Percentiles rank a stretch among this genome's conserved stretches.
Evolutionary conservation across 208 protist genomes (phyloP).

Genomic region (Leishmania major): DNA sequence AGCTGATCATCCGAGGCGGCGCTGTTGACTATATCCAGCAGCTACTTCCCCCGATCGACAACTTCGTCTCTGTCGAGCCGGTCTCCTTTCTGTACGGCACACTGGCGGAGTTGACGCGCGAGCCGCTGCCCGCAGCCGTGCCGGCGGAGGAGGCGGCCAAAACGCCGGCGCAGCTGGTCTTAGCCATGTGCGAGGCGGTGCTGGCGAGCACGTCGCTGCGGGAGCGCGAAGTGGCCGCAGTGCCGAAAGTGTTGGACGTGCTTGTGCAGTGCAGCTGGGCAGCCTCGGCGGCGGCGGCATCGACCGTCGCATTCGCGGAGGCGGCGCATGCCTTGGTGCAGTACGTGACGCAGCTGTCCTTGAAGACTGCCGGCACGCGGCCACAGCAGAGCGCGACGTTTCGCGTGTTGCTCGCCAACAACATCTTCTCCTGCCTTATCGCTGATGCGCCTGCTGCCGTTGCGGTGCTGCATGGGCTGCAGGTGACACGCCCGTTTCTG

Average conservation of each 20-base stretch:
- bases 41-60: constrained; percentile 91
- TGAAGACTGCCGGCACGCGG: constrained; percentile 36
- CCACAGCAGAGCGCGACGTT: constrained; percentile 49
- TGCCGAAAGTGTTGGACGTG: constrained; percentile 72
- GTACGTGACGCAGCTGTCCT: constrained; percentile 41
- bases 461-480: constrained; percentile 34
- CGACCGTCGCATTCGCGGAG: constrained; percentile 3
- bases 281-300: constrained; percentile 1
- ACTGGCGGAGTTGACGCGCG: constrained; percentile 24
- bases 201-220: constrained; percentile 40
- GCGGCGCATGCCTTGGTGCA: constrained; percentile 35
- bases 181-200: constrained; percentile 65
- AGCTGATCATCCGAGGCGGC: constrained; percentile 56
- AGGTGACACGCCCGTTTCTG: constrained; percentile 45
- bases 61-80: constrained; percentile 85
- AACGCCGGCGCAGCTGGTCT: constrained; percentile 77
- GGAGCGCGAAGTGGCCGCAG: constrained; percentile 58
- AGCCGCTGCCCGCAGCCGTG: constrained; percentile 25
- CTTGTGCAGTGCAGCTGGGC: constrained; percentile 76
- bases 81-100: constrained; percentile 56
- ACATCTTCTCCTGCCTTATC: constrained; percentile 66
- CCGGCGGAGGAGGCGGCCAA: constrained; percentile 25
- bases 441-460: constrained; percentile 43
- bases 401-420: constrained; percentile 67
- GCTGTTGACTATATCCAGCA: constrained; percentile 88